A percentile compares a stretch with the other conserved stretches of the same genome.
These are phyloP conservation scores for Alternaria ventricosa DNA, from an alignment of 2,329 filamentous ascomycete genomes.

Conservation along the genomic window DNA sequence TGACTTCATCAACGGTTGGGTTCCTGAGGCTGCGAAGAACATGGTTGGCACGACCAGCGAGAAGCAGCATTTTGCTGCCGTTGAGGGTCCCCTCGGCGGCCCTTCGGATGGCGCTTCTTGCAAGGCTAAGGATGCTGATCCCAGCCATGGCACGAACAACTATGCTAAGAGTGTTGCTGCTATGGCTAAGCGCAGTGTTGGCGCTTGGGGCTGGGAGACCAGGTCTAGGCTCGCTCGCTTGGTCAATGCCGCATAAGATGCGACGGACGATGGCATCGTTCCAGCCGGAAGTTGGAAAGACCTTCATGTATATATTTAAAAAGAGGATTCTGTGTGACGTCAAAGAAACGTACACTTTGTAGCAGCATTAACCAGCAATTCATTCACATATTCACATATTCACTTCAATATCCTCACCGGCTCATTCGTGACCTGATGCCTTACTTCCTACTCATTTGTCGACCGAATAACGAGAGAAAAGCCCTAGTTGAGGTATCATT, in stretches of 20 bases:
- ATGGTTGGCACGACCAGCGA: slow-evolving; percentile 50
- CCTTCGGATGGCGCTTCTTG: slow-evolving; percentile 42
- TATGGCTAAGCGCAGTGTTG: slow-evolving; percentile 28
- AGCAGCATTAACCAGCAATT: background rate
- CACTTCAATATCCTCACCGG: background rate
- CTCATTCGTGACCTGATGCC: background rate
- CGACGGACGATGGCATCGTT: background rate
- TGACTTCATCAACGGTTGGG: slow-evolving; percentile 59
- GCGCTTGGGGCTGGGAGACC: slow-evolving; percentile 25
- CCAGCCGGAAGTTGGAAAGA: background rate
- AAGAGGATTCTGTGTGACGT: background rate
- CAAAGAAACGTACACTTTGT: background rate
- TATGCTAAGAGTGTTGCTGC: slow-evolving; percentile 48
- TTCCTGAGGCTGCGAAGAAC: slow-evolving; percentile 49
- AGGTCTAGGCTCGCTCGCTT: slow-evolving; percentile 18
- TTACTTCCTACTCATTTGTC: background rate
- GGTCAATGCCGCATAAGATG: background rate
- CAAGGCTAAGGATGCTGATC: slow-evolving; percentile 52
- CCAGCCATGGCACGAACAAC: slow-evolving; percentile 50
- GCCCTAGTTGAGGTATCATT: background rate
- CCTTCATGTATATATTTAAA: slow-evolving; percentile 12
- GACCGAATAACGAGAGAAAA: background rate
- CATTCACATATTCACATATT: background rate
- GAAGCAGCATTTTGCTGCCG: slow-evolving; percentile 46
- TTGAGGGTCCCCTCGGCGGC: slow-evolving; percentile 47